Evolutionary conservation across 2,329 filamentous ascomycete genomes (phyloP).

Genomic region (Hypoxylon sp.): DNA sequence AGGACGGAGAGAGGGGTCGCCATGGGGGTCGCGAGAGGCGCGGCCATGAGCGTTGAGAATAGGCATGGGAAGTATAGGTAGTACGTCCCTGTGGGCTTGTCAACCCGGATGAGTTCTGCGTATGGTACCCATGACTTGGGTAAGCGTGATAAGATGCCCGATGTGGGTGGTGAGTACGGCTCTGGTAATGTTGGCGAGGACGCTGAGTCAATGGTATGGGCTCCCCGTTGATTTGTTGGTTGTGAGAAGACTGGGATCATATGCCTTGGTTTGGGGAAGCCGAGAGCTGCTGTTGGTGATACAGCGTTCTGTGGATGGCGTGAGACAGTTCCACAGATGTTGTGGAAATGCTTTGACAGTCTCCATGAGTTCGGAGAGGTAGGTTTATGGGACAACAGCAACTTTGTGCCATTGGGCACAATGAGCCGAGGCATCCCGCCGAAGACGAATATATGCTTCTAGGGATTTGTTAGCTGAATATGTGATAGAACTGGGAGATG

Average conservation of each 20-base stretch:
- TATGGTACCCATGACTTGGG: conserved; percentile 82
- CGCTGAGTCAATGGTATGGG: conserved; percentile 49
- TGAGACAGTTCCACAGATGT: conserved; percentile 28
- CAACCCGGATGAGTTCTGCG: conserved; percentile 83
- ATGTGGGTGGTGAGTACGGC: conserved; percentile 77
- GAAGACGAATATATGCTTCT: conserved; percentile 3
- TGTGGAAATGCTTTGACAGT: conserved; percentile 30
- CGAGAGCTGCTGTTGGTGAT: conserved; percentile 38
- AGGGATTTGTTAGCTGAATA: conserved; percentile 19
- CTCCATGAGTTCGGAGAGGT: conserved; percentile 4
- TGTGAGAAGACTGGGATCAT: conserved; percentile 34
- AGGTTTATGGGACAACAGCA: neutral
- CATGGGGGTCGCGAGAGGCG: conserved; percentile 75
- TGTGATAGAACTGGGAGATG: neutral
- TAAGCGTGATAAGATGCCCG: conserved; percentile 78
- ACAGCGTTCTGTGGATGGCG: conserved; percentile 1
- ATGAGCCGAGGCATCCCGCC: conserved; percentile 32
- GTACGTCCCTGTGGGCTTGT: conserved; percentile 86
- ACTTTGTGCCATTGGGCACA: conserved; percentile 16
- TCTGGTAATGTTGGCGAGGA: conserved; percentile 46
- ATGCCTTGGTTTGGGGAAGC: conserved; percentile 42
- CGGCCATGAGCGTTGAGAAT: conserved; percentile 86
- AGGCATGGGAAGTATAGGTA: conserved; percentile 90
- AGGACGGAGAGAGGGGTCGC: conserved; percentile 72
- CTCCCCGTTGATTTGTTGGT: conserved; percentile 25